Evolutionary conservation across 2,329 filamentous ascomycete species (phyloP), one percentile per base, ranked within the genome.

Genomic region (Blastomyces gilchristii): DNA sequence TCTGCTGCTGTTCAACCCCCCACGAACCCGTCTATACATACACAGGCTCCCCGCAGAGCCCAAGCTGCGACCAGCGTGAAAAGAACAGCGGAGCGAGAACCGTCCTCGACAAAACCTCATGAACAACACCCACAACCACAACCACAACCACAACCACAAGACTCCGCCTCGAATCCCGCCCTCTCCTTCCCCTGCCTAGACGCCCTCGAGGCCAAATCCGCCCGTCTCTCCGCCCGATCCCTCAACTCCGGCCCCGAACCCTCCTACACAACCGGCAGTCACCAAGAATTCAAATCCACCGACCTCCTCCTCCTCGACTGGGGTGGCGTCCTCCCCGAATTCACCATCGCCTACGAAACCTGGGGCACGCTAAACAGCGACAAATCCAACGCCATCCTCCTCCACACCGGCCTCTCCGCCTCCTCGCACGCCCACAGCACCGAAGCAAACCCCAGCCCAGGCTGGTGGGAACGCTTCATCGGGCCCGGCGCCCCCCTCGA

Each of bases 401-500:
- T 99, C 1, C 91, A 97, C 74, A 99, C 94, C 0, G 94, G 94
- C 9, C 82, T 99, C 5, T 97, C 92, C 0, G 94, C 94, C n/a
- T 97, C 92, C 7, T 97, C 92, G 63, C 94, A 99, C 77, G 94
- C 94, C 1, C 92, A 92, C 72, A 97, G 91, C 63, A 97, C 93
- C n/a, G 82, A 84, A 61, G 79, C 81, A 11, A 99, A 99, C 74
- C 84, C 90, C 0, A 89, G 92, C 74, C 88, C 91, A 0, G 94
- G 94, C 3, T 99, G 94, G 94, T 99, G 94, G 94, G 94, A 99
- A 77, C 93, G 89, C 75, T 99, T 99, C 74, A 97, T 99, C 71
- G 94, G 94, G 0, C 89, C 92, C 0, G 91, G 89, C 0, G 83
- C 83, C 25, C 89, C 91, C 12, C 78, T 99, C 11, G 91, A 99